These are phyloP conservation scores for Citrus cavaleriei DNA, from an alignment of 345 rosid species.

Conservation along the genomic window DNA sequence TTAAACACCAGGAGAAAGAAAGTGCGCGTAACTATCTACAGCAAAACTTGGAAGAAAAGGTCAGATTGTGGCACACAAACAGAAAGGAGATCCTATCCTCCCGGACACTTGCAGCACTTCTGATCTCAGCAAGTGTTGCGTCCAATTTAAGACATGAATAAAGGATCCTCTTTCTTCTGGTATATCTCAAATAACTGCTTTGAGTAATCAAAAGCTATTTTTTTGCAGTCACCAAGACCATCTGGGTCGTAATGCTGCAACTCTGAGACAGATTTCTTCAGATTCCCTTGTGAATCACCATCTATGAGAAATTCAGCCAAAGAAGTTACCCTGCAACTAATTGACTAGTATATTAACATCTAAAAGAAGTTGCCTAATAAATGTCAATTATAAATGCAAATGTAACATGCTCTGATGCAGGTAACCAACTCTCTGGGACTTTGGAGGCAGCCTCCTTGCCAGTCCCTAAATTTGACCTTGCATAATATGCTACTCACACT, in stretches of 20 bases:
- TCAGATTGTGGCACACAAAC: background rate
- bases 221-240: slow-evolving; percentile 23
- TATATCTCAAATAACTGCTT: slow-evolving; percentile 31
- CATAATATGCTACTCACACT: background rate
- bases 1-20: background rate
- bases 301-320: slow-evolving; percentile 28
- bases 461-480: background rate
- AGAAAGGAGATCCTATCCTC: background rate
- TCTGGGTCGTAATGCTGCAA: slow-evolving; percentile 12
- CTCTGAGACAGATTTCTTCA: slow-evolving; percentile 25
- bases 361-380: background rate
- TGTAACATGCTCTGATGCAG: background rate
- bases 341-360: background rate
- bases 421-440: background rate
- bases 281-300: slow-evolving; percentile 27
- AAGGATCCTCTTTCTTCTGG: slow-evolving; percentile 21
- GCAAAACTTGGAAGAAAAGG: background rate
- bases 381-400: background rate
- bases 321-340: slow-evolving; percentile 13
- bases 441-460: background rate
- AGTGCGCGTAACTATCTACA: background rate
- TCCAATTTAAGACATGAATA: slow-evolving; percentile 14
- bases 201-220: slow-evolving; percentile 11
- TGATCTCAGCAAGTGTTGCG: background rate
- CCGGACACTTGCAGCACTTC: background rate